A percentile compares a stretch with the other conserved stretches of the same genome.
Evolutionary conservation across 345 rosid genomes (phyloP).

Genomic region (Microthlaspi erraticum): DNA sequence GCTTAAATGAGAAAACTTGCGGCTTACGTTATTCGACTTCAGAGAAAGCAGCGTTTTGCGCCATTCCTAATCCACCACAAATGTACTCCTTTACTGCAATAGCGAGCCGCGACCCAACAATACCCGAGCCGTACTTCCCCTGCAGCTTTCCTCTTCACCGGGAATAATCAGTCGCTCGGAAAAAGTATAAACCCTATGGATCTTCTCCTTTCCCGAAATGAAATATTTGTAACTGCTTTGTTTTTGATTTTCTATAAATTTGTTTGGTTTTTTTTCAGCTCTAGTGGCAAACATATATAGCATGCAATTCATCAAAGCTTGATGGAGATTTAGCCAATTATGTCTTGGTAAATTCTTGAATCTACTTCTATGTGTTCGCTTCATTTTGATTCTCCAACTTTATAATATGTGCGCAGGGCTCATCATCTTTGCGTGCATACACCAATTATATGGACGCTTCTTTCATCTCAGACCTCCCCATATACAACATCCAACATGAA

Average conservation of each 20-base stretch:
- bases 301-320: slow-evolving; percentile 51
- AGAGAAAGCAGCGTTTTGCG: slow-evolving; percentile 61
- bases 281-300: slow-evolving; percentile 57
- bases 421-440: slow-evolving; percentile 50
- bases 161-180: slow-evolving; percentile 73
- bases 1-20: slow-evolving; percentile 60
- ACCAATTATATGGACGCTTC: slow-evolving; percentile 69
- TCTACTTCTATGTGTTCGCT: not conserved
- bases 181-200: slow-evolving; percentile 47
- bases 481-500: slow-evolving; percentile 59
- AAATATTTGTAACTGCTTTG: not conserved
- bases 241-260: not conserved
- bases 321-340: slow-evolving; percentile 49
- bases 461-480: slow-evolving; percentile 52
- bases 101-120: slow-evolving; percentile 57
- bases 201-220: not conserved
- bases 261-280: slow-evolving; percentile 46
- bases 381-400: slow-evolving; percentile 17
- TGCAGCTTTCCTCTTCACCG: slow-evolving; percentile 68
- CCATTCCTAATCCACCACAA: slow-evolving; percentile 60
- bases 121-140: slow-evolving; percentile 61
- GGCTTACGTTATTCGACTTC: slow-evolving; percentile 60
- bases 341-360: slow-evolving; percentile 55
- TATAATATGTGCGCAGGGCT: slow-evolving; percentile 59
- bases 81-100: slow-evolving; percentile 83